A percentile compares a stretch with the other conserved stretches of the same genome.
Evolutionary conservation across 768 basidiomycete species (phyloP).

Genomic region (Boletus fagicola): DNA sequence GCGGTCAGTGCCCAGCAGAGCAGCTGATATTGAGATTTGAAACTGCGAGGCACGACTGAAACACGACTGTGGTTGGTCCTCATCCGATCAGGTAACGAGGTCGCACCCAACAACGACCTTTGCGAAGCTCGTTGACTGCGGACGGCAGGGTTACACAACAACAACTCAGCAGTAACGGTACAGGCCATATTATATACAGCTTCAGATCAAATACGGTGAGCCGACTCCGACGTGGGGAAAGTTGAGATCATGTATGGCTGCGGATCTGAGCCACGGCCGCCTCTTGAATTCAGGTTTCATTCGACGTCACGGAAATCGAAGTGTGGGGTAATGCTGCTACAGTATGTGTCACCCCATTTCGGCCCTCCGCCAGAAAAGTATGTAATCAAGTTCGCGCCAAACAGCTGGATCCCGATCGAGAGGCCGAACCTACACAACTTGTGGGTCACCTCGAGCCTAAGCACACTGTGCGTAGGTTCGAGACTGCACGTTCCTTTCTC

Average conservation of each 20-base stretch:
- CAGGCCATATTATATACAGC: background rate
- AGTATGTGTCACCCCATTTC: conserved; percentile 1
- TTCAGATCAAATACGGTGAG: conserved; percentile 2
- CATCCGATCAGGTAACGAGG: background rate
- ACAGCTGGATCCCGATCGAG: conserved; percentile 5
- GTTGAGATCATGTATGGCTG: background rate
- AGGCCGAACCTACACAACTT: background rate
- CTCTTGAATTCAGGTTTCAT: background rate
- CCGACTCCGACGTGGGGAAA: conserved; percentile 17
- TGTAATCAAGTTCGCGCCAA: background rate
- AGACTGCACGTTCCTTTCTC: conserved; percentile 64
- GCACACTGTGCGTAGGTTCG: conserved; percentile 24
- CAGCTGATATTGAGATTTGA: conserved; percentile 1
- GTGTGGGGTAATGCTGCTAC: conserved; percentile 20
- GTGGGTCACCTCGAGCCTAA: background rate
- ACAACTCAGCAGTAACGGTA: background rate
- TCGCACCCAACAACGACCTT: background rate
- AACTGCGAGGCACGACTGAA: conserved; percentile 4
- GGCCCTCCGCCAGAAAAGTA: background rate
- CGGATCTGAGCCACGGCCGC: conserved; percentile 24
- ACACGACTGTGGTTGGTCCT: background rate
- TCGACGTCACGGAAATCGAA: conserved; percentile 9
- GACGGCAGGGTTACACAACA: background rate
- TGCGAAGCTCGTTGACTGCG: background rate
- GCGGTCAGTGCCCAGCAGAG: background rate